phyloP scores from a whole-genome alignment of 2,329 filamentous ascomycete genomes.

The Westerdykella aurantiaca region DNA sequence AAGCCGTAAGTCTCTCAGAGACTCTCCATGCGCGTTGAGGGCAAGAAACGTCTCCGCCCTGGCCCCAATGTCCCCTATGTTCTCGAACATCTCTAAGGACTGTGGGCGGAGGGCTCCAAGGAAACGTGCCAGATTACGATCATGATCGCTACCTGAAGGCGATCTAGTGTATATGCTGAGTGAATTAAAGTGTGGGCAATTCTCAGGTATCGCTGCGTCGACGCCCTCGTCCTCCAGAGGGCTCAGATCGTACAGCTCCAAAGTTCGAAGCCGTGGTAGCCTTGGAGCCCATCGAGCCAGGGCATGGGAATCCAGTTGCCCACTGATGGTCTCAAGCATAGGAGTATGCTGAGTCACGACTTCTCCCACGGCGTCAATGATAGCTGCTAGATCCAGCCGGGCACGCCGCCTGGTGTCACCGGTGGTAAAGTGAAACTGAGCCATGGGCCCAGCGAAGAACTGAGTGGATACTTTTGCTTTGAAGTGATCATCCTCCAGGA shows the following conservation, averaged over 20 bases:
- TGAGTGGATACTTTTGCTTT: slow-evolving; percentile 53
- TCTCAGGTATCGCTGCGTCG: slow-evolving; percentile 48
- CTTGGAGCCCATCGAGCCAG: slow-evolving; percentile 56
- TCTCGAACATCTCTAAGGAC: slow-evolving; percentile 54
- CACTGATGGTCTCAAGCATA: slow-evolving; percentile 56
- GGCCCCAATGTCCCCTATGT: slow-evolving; percentile 52
- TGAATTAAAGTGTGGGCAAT: slow-evolving; percentile 57
- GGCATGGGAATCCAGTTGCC: slow-evolving; percentile 46
- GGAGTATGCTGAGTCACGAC: slow-evolving; percentile 45
- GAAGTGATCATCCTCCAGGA: slow-evolving; percentile 57
- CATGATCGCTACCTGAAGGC: slow-evolving; percentile 43
- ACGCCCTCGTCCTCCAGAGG: slow-evolving; percentile 52
- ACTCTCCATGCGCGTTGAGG: slow-evolving; percentile 49
- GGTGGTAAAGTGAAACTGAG: slow-evolving; percentile 37
- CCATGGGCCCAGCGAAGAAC: slow-evolving; percentile 49
- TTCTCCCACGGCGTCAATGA: slow-evolving; percentile 47
- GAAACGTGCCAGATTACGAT: slow-evolving; percentile 55
- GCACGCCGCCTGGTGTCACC: slow-evolving; percentile 17
- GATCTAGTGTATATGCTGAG: slow-evolving; percentile 50
- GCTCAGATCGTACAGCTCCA: slow-evolving; percentile 58
- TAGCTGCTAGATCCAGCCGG: slow-evolving; percentile 38
- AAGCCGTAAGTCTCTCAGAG: slow-evolving; percentile 51
- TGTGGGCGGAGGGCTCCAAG: slow-evolving; percentile 52
- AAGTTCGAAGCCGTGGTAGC: slow-evolving; percentile 52
- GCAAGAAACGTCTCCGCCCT: slow-evolving; percentile 51